Conservation (phyloP, 176 grass and related monocot species). For the Zea luxurians region DNA sequence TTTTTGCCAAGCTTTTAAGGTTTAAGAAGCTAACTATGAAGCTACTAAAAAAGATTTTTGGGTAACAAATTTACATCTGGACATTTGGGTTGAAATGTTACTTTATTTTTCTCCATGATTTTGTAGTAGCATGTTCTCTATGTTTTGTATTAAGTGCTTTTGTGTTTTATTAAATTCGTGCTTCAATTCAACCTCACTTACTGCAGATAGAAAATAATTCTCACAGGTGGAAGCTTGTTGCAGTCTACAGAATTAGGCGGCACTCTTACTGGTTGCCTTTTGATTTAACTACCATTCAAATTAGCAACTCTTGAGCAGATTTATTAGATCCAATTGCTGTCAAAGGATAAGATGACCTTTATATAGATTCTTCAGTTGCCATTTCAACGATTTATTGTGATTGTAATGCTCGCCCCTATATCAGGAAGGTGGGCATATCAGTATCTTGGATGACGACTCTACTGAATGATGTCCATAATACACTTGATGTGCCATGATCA, state of each 20-base stretch:
- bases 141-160: constrained; percentile 27
- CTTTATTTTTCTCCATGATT: constrained; percentile 8
- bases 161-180: constrained; percentile 24
- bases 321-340: constrained; percentile 51
- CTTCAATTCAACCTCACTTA: constrained; percentile 49
- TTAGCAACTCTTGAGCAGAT: constrained; percentile 53
- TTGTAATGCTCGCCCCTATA: constrained; percentile 46
- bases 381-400: constrained; percentile 33
- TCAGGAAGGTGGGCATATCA: constrained; percentile 41
- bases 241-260: constrained; percentile 61
- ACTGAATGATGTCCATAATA: constrained; percentile 33
- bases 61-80: background rate
- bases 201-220: constrained; percentile 63
- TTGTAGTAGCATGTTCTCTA: background rate
- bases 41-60: too few species aligned
- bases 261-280: constrained; percentile 69
- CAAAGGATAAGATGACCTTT: constrained; percentile 41
- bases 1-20: too few species aligned
- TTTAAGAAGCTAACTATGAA: too few species aligned
- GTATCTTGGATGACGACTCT: constrained; percentile 46
- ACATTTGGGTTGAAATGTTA: background rate
- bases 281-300: constrained; percentile 64
- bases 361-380: constrained; percentile 49
- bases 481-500: constrained; percentile 26
- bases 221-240: constrained; percentile 76